These are phyloP conservation scores for Globisporangium radiosum DNA, from an alignment of 352 stramenopile species.

Conservation along the genomic window DNA sequence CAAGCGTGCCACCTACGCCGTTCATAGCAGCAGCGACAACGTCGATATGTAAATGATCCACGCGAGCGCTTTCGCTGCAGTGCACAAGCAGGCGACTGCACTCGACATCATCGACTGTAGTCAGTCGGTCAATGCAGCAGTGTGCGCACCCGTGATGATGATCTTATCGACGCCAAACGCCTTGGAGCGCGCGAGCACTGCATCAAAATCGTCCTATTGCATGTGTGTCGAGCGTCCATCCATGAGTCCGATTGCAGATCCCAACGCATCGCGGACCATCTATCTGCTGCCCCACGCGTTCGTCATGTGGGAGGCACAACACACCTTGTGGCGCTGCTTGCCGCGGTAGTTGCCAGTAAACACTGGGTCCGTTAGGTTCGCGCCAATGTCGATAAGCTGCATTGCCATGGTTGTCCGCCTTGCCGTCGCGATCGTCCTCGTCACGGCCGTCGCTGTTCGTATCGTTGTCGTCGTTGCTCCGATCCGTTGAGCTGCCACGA, in stretches of 20 bases:
- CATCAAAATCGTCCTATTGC: constrained; percentile 22
- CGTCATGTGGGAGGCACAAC: no score
- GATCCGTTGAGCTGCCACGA: no score
- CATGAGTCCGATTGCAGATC: not conserved
- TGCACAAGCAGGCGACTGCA: no score
- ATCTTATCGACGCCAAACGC: constrained; percentile 85
- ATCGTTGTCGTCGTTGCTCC: no score
- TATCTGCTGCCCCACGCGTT: no score
- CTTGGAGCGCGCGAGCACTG: constrained; percentile 84
- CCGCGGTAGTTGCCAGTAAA: constrained; percentile 89
- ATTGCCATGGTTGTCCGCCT: not conserved
- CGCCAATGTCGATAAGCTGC: constrained; percentile 90
- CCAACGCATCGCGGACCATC: no score
- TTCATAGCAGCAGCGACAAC: not conserved
- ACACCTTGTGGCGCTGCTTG: constrained; percentile 82
- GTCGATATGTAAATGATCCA: not conserved
- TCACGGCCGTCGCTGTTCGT: no score
- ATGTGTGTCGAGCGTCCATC: not conserved
- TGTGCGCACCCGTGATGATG: constrained; percentile 75
- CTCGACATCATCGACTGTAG: not conserved
- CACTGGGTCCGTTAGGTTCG: constrained; percentile 91
- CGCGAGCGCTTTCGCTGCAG: no score
- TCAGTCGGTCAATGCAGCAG: not conserved
- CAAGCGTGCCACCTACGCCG: constrained; percentile 26
- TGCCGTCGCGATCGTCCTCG: no score